Conservation (phyloP, 148 eudicot species). For the Heliosperma pusillum region DNA sequence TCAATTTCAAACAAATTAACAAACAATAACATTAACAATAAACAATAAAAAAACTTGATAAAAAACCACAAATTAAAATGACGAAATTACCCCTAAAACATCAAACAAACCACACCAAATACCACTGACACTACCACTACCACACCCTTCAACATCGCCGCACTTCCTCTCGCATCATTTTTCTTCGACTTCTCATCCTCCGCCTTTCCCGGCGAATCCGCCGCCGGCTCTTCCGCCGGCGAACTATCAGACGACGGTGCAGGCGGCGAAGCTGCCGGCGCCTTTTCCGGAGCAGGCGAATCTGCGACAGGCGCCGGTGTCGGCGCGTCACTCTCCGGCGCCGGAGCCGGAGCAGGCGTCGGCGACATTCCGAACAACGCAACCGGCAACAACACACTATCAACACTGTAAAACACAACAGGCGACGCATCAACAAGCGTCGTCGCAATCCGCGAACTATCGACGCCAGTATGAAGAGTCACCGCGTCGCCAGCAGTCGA, state of each 20-base stretch:
- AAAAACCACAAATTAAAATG: slow-evolving; percentile 21
- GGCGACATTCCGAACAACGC: slow-evolving; percentile 48
- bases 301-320: slow-evolving; percentile 24
- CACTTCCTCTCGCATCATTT: slow-evolving; percentile 17
- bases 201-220: slow-evolving; percentile 28
- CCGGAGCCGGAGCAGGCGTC: slow-evolving; percentile 52
- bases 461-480: slow-evolving; percentile 38
- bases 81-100: slow-evolving; percentile 39
- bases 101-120: slow-evolving; percentile 28
- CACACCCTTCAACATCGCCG: slow-evolving; percentile 20
- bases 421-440: slow-evolving; percentile 35
- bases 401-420: slow-evolving; percentile 53
- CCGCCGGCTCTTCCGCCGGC: slow-evolving; percentile 40
- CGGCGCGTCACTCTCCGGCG: slow-evolving; percentile 41
- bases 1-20: neutral
- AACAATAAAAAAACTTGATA: neutral
- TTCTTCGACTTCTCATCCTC: slow-evolving; percentile 33
- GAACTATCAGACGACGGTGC: slow-evolving; percentile 19
- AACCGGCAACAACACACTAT: slow-evolving; percentile 49
- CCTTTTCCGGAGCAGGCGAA: slow-evolving; percentile 16
- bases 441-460: slow-evolving; percentile 27
- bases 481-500: slow-evolving; percentile 35
- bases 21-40: neutral
- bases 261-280: slow-evolving; percentile 28
- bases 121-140: slow-evolving; percentile 30